Base-by-base conservation (phyloP, 805 yeast genomes). In the Candida vartiovaarae region DNA sequence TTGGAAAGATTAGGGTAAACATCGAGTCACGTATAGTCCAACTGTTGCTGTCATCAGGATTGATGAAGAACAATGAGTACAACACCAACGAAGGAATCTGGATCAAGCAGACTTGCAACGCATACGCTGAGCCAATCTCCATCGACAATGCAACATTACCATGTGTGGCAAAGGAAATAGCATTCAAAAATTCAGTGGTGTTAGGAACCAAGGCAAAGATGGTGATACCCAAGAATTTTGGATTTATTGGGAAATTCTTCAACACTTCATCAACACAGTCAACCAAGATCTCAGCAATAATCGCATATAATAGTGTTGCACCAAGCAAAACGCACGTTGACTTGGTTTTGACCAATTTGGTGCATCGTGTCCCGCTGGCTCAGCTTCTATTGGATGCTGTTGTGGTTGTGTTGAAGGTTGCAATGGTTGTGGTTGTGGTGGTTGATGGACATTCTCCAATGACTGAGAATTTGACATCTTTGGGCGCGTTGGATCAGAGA, bases 101-200 rank as follows among this genome's bases (percentile, higher is more conserved):
- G 51, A 93, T 72, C 46, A 93, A 69, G 54, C 96, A 91, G 11
- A 93, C 99, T 63, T 93, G 99, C 46, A 93, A 71, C 0, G 96
- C 99, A 61, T 93, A 93, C 0, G 99, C 99, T 49, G 95, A 82
- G 47, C 99, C 99, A 63, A 93, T 93, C 61, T 93, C 99, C 95
- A 93, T 86, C 3, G 96, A 86, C 38, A 93, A 69, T 1, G 99
- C 96, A 43, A 93, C 96, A 53, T 93, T 93, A 2, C 99, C 99
- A 54, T 91, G 80, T 53, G 88, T 79, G 0, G 99, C 99, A 68
- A 93, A 93, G 26, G 96, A 89, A 45, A 93, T 90, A 55, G 98
- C 99, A 64, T 93, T 93, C 46, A 93, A 74, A 56, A 93, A 93
- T 65, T 93, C 99, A 0, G 99, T 93, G 6, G 98, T 88, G 59